A percentile compares a stretch with the other conserved stretches of the same genome.
phyloP scores from a whole-genome alignment of 2,329 filamentous ascomycete species.

The Daldinia eschscholtzii region DNA sequence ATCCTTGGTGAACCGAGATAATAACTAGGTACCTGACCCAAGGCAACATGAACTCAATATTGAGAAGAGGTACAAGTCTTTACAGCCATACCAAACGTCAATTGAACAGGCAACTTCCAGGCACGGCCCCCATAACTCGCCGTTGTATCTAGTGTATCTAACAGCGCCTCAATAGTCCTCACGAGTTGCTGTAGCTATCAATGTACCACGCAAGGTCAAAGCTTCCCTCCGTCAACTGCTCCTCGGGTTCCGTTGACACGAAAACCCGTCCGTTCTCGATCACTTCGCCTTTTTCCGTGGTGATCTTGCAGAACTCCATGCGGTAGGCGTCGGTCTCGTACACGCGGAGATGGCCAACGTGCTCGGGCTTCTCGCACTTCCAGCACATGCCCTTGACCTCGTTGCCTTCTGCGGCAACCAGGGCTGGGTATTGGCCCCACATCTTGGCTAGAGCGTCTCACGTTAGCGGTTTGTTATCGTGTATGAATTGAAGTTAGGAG shows the following conservation, averaged over 20 bases:
- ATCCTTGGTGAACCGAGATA: neutral
- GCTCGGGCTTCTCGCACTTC: slow-evolving; percentile 37
- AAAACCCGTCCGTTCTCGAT: slow-evolving; percentile 43
- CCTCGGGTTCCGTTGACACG: slow-evolving; percentile 17
- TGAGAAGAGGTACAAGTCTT: too few relatives aligned
- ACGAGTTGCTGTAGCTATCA: neutral
- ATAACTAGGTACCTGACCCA: too few relatives aligned
- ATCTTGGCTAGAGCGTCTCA: slow-evolving; percentile 23
- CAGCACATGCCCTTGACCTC: slow-evolving; percentile 41
- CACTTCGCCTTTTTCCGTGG: slow-evolving; percentile 27
- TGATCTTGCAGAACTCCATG: slow-evolving; percentile 41
- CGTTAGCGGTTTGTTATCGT: slow-evolving; percentile 14
- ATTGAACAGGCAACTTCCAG: too few relatives aligned
- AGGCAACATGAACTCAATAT: too few relatives aligned
- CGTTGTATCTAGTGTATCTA: too few relatives aligned
- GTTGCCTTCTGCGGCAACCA: slow-evolving; percentile 36
- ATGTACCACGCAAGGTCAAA: slow-evolving; percentile 26
- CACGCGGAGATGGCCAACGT: slow-evolving; percentile 26
- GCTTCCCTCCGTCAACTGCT: slow-evolving; percentile 28
- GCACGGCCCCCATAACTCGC: too few relatives aligned
- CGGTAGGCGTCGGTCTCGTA: slow-evolving; percentile 44
- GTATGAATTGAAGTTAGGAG: neutral
- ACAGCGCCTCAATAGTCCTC: too few relatives aligned
- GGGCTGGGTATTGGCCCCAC: slow-evolving; percentile 41
- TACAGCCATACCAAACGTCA: too few relatives aligned